Conservation (phyloP, 2,329 filamentous ascomycete species). For the Lasiodiplodia gonubiensis region DNA sequence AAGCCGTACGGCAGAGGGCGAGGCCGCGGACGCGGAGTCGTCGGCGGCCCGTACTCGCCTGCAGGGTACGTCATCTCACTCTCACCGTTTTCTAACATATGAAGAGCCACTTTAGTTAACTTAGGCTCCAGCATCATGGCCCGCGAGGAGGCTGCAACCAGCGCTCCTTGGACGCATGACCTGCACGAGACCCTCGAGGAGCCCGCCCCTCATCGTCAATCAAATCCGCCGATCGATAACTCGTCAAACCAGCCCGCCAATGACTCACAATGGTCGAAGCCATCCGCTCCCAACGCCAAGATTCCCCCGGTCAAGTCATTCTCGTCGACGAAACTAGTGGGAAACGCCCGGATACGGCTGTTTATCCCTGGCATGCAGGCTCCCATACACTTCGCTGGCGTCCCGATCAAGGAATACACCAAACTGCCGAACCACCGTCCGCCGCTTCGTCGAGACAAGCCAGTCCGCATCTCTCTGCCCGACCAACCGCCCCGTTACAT, state of each 20-base stretch:
- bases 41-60: conserved; percentile 61
- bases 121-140: conserved; percentile 45
- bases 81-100: neutral
- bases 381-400: conserved; percentile 72
- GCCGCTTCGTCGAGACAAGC: conserved; percentile 92
- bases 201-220: conserved; percentile 62
- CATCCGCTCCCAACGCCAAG: conserved; percentile 33
- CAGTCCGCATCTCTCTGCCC: conserved; percentile 90
- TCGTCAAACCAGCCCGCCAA: conserved; percentile 20
- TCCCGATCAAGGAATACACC: conserved; percentile 88
- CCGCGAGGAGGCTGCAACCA: conserved; percentile 61
- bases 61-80: conserved; percentile 61
- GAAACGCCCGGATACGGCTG: conserved; percentile 84
- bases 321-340: conserved; percentile 82
- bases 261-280: conserved; percentile 33
- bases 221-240: neutral
- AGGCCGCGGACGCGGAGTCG: conserved; percentile 65
- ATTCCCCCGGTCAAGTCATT: conserved; percentile 53
- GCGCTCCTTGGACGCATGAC: conserved; percentile 88
- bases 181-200: conserved; percentile 64
- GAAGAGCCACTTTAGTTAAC: conserved; percentile 37
- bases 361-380: conserved; percentile 76
- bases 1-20: conserved; percentile 71
- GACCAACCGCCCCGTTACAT: conserved; percentile 82
- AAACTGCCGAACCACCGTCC: conserved; percentile 93